phyloP scores from a whole-genome alignment of 768 basidiomycete species.

The Boletellus emodensis region DNA sequence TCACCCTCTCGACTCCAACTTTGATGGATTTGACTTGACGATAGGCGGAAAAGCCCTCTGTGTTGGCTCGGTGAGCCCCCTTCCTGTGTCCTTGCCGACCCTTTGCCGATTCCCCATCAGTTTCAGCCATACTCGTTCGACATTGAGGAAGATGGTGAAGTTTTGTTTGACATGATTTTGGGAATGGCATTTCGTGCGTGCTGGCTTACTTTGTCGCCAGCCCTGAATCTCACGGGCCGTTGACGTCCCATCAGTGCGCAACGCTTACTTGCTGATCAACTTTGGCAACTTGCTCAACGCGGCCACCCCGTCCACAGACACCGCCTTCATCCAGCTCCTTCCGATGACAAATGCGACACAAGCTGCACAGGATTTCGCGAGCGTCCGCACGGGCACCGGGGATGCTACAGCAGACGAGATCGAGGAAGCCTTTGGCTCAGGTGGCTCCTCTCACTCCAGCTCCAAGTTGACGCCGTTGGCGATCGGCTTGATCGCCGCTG shows the following conservation, averaged over 20 bases:
- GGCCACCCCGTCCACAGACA: slow-evolving; percentile 31
- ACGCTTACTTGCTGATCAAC: slow-evolving; percentile 59
- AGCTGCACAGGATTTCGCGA: slow-evolving; percentile 26
- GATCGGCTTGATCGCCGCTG: slow-evolving; percentile 16
- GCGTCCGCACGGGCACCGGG: slow-evolving; percentile 4
- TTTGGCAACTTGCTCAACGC: slow-evolving; percentile 59
- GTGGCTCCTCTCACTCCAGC: slow-evolving; percentile 33
- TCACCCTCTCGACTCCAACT: slow-evolving; percentile 60
- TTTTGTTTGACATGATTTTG: slow-evolving; percentile 56
- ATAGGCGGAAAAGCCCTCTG: slow-evolving; percentile 30
- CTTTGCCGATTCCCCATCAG: slow-evolving; percentile 30
- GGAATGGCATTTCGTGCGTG: slow-evolving; percentile 70
- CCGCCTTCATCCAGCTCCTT: slow-evolving; percentile 62
- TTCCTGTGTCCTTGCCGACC: neutral
- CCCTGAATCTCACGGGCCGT: neutral
- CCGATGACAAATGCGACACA: slow-evolving; percentile 47
- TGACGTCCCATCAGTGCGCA: slow-evolving; percentile 46
- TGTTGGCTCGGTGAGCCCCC: slow-evolving; percentile 41
- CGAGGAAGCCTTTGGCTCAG: slow-evolving; percentile 37
- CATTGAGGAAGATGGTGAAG: slow-evolving; percentile 21
- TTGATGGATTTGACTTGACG: slow-evolving; percentile 15
- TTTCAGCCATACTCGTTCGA: slow-evolving; percentile 66
- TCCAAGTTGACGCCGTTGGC: slow-evolving; percentile 1
- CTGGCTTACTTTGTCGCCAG: neutral
- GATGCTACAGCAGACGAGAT: slow-evolving; percentile 15